Base-by-base conservation (phyloP, 768 basidiomycete species). In the Suillus lakei region DNA sequence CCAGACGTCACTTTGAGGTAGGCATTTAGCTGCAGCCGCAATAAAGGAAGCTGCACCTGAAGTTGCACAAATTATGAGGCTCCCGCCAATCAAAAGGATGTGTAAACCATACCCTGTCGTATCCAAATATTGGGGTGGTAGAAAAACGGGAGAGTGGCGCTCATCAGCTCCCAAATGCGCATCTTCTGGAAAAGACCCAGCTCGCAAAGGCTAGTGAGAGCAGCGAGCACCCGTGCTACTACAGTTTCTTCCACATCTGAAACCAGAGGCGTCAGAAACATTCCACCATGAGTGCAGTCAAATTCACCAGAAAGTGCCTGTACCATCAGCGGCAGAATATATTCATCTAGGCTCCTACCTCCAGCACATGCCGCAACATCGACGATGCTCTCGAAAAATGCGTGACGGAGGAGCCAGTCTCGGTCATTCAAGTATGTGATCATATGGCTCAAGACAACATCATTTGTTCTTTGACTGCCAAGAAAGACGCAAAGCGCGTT, bases 91-190 rank as follows among this genome's bases (percentile, higher is more conserved):
- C 13, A n/a, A 10, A 50, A 15, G 61, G 18, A 54, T 23, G 8
- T 3, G 15, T 44, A 54, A 4, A 43, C 63, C 77, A n/a, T 34
- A 91, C 96, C 93, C 85, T 98, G 94, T 64, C 96, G 84, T 75
- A 99, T 93, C 97, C 97, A 99, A 26, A 89, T 79, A 74, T 98
- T 96, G 0, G 98, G 97, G 75, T 99, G 98, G 69, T 94, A 97
- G 60, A 99, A 79, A 76, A 99, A 96, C 1, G 93, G 93, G 36
- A 95, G 79, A 0, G 91, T 90, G 0, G 90, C 89, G 61, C 91
- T 92, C 88, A 97, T 93, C 41, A 98, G 82, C 70, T 99, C 98
- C 96, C 98, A 98, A 64, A 98, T 89, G n/a, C 92, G 87, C 88
- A 94, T 93, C 77, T 95, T 95, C 76, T 92, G 90, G 77, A 99